Conservation (phyloP, 805 yeast genomes). For the Hanseniaspora hatyaiensis region DNA sequence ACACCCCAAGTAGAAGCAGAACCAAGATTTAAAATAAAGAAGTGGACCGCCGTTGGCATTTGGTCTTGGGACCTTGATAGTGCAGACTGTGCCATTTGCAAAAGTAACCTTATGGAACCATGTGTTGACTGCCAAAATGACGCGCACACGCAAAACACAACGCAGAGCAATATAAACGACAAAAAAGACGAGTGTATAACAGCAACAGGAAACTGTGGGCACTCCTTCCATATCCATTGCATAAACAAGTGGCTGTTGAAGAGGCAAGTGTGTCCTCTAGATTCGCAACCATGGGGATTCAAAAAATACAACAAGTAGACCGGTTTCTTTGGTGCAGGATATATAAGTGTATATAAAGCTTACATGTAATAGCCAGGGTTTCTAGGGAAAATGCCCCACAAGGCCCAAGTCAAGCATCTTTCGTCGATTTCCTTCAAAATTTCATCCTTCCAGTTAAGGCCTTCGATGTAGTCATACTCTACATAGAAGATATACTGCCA, state of each 20-base stretch:
- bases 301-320: slow-evolving; percentile 59
- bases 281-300: slow-evolving; percentile 77
- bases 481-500: slow-evolving; percentile 81
- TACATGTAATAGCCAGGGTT: slow-evolving; percentile 31
- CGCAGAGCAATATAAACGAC: too few species aligned
- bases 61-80: slow-evolving; percentile 98
- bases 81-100: slow-evolving; percentile 95
- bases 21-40: slow-evolving; percentile 80
- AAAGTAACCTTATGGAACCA: slow-evolving; percentile 96
- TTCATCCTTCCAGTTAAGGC: slow-evolving; percentile 23
- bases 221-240: slow-evolving; percentile 97
- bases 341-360: not conserved
- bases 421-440: slow-evolving; percentile 36
- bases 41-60: slow-evolving; percentile 99
- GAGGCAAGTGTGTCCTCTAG: slow-evolving; percentile 92
- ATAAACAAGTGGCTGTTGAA: slow-evolving; percentile 90
- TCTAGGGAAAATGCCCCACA: slow-evolving; percentile 50
- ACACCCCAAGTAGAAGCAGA: slow-evolving; percentile 20
- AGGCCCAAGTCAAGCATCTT: slow-evolving; percentile 40
- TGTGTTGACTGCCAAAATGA: slow-evolving; percentile 94
- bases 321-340: too few species aligned
- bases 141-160: slow-evolving; percentile 23
- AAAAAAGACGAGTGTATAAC: slow-evolving; percentile 72
- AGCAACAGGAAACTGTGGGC: slow-evolving; percentile 95
- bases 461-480: slow-evolving; percentile 38